Percentiles rank a stretch among this genome's conserved stretches.
Evolutionary conservation across 257 asterid species (phyloP).

Genomic region (Primulina eburnea): DNA sequence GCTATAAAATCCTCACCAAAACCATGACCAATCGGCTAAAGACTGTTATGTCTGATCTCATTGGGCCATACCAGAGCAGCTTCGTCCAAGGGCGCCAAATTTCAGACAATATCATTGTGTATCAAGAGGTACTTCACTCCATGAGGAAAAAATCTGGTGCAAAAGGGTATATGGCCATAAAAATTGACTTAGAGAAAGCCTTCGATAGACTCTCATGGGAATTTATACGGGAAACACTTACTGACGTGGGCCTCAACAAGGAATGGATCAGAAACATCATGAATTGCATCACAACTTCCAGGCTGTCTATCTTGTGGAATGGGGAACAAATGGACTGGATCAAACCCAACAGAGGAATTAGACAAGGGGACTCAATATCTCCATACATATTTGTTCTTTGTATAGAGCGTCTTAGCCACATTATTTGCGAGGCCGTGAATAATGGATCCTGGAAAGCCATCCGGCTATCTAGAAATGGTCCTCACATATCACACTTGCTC

Average conservation of each 20-base stretch:
- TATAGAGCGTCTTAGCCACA: no score
- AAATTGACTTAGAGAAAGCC: no score
- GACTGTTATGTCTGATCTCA: neutral
- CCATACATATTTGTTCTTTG: no score
- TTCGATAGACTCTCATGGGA: neutral
- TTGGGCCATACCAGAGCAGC: neutral
- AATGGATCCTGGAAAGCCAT: no score
- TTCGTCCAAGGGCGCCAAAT: neutral
- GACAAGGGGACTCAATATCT: no score
- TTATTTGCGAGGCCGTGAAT: no score
- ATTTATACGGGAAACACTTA: neutral
- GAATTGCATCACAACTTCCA: neutral
- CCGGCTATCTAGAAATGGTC: no score
- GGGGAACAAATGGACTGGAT: neutral
- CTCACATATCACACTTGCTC: no score
- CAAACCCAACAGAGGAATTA: no score
- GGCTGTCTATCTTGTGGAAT: neutral
- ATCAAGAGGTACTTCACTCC: neutral
- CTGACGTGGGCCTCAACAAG: no score
- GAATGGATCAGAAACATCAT: neutral
- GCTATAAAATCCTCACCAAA: no score
- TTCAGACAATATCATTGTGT: neutral
- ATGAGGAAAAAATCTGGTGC: neutral
- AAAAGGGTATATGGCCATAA: no score
- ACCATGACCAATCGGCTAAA: neutral